Evolutionary conservation across 768 basidiomycete genomes (phyloP).

Genomic region (Calocybe cyanea): DNA sequence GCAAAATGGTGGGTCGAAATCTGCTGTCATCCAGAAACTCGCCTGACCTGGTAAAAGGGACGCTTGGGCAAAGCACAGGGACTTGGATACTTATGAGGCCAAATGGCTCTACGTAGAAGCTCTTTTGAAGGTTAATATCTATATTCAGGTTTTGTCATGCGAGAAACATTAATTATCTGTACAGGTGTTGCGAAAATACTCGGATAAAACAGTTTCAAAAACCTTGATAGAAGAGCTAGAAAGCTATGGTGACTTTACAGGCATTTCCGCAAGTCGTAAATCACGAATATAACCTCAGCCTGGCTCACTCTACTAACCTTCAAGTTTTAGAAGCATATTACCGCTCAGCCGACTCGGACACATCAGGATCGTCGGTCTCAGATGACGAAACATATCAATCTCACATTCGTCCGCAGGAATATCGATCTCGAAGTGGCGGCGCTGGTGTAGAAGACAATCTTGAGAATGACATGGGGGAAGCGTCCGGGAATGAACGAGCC

Average conservation of each 20-base stretch:
- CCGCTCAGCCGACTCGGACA: conserved; percentile 54
- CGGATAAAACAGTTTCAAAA: conserved; percentile 75
- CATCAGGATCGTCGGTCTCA: conserved; percentile 62
- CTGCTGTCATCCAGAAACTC: not conserved
- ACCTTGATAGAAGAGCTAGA: conserved; percentile 76
- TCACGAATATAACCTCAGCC: conserved; percentile 1
- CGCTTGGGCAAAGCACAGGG: conserved; percentile 92
- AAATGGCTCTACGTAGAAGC: conserved; percentile 90
- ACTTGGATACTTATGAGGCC: conserved; percentile 72
- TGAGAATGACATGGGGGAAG: conserved; percentile 41
- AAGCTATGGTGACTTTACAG: conserved; percentile 64
- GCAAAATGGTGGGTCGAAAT: conserved; percentile 78
- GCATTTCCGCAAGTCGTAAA: conserved; percentile 65
- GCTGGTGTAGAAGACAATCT: conserved; percentile 36
- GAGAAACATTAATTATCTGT: conserved; percentile 1
- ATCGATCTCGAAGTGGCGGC: conserved; percentile 21
- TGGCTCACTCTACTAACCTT: conserved; percentile 1
- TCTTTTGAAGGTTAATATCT: conserved; percentile 71
- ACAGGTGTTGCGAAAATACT: conserved; percentile 77
- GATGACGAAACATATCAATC: conserved; percentile 23
- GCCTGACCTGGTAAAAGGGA: conserved; percentile 52
- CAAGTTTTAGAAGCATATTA: conserved; percentile 35
- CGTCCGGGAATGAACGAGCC: conserved; percentile 21
- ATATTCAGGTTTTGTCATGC: no score
- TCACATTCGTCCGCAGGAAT: conserved; percentile 9